Base-by-base conservation (phyloP, 2,329 filamentous ascomycete genomes). In the Xylaria polymorpha region DNA sequence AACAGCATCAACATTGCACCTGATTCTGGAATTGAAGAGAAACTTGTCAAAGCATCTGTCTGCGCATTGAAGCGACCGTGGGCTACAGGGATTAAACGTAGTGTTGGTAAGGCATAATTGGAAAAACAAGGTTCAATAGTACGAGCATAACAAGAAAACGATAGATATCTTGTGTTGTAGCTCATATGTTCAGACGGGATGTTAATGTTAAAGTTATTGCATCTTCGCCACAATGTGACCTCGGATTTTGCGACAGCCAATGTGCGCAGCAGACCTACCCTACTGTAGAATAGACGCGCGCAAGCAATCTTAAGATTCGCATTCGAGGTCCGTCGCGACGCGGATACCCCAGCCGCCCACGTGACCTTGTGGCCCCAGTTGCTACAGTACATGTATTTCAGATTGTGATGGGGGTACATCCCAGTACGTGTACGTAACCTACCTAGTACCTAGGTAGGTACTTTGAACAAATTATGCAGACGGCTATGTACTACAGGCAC, bases 291-390 rank as follows among this genome's bases (percentile, higher is more conserved):
- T 20, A 63, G 46, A 44, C 44, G 55, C 59, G 66, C 55, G 55
- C 46, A 50, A 61, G 14, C 50, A 32, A 37, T 57, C 39, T 51
- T 18, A 48, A 48, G n/a, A 25, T 39, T 29, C n/a, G 58, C 43
- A 67, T 50, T 37, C n/a, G 39, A 56, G 39, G 39, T 48, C 39
- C 29, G 44, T 63, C 65, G 65, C 59, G 59, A 53, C 65, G 55
- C 65, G 65, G 65, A 58, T 6, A 20, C 18, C 25, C 65, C 60
- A 46, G 59, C 39, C 9, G 4, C 18, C n/a, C 65, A 67, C 65
- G 65, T 67, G 65, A 67, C 44, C 20, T 29, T 46, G 29, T 14
- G 37, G 7, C 4, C 25, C 25, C 25, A 29, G 4, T 29, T 20
- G n/a, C 22, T 14, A 15, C 35, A 32, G 20, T 5, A 15, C 6